phyloP scores from a whole-genome alignment of 768 basidiomycete species.

The Suillus placidus region DNA sequence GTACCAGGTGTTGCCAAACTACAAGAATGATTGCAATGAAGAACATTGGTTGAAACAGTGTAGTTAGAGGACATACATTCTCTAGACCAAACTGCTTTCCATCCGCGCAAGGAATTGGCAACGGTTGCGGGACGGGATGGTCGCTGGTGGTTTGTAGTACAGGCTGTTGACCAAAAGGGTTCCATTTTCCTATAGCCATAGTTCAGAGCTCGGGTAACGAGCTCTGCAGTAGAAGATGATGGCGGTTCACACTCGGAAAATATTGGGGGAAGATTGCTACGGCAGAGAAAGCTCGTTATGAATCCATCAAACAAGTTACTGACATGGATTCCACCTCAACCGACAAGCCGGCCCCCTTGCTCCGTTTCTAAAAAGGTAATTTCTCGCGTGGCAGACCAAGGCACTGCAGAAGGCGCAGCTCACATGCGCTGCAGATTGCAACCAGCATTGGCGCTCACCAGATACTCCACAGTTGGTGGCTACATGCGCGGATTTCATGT shows the following conservation, averaged over 20 bases:
- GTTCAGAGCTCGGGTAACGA: conserved; percentile 8
- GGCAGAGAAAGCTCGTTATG: conserved; percentile 9
- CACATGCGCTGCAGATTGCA: conserved; percentile 8
- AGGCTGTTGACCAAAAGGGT: conserved; percentile 35
- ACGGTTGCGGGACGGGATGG: conserved; percentile 29
- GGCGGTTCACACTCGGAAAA: conserved; percentile 9
- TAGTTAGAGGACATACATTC: conserved; percentile 68
- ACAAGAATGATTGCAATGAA: conserved; percentile 16
- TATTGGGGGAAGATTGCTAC: conserved; percentile 20
- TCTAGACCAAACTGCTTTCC: conserved; percentile 94
- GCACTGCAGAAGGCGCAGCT: conserved; percentile 9
- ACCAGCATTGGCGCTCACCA: neutral
- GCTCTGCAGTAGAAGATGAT: conserved; percentile 4
- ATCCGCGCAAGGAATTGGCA: conserved; percentile 59
- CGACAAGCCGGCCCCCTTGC: conserved; percentile 16
- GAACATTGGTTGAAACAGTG: neutral
- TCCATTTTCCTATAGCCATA: conserved; percentile 45
- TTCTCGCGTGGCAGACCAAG: conserved; percentile 10
- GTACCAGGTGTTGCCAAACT: conserved; percentile 98
- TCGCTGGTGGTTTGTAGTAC: conserved; percentile 25
- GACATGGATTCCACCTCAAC: conserved; percentile 21
- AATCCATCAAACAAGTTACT: conserved; percentile 12
- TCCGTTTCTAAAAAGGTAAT: conserved; percentile 17
- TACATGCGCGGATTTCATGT: neutral
- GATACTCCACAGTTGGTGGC: neutral